phyloP scores from a whole-genome alignment of 495 filamentous ascomycete genomes.

The Aspergillus bertholletiae region DNA sequence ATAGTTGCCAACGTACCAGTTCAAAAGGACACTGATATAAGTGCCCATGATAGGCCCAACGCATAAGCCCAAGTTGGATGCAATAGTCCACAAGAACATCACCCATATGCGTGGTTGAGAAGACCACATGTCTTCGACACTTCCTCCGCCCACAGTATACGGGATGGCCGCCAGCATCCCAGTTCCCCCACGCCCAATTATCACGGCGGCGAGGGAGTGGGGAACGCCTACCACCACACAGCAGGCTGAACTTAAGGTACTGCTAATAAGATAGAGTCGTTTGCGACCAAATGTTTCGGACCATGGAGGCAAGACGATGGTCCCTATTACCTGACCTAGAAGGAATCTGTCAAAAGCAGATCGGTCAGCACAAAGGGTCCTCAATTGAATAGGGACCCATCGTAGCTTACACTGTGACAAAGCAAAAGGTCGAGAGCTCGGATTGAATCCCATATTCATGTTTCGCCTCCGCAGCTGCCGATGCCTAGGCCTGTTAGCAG shows the following conservation, averaged over 20 bases:
- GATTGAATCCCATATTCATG: too few species aligned
- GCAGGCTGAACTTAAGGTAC: conserved; percentile 29
- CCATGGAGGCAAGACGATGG: conserved; percentile 43
- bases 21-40: conserved; percentile 30
- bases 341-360: too few species aligned
- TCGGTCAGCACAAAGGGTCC: too few species aligned
- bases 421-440: too few species aligned
- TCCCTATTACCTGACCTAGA: conserved; percentile 46
- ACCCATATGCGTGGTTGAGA: conserved; percentile 40
- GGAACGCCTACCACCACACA: conserved; percentile 33
- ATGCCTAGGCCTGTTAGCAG: too few species aligned
- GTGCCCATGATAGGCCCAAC: conserved; percentile 42
- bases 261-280: conserved; percentile 37
- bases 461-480: too few species aligned
- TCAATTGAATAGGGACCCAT: too few species aligned
- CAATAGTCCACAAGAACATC: conserved; percentile 38
- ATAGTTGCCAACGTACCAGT: conserved; percentile 23
- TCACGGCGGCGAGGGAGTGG: conserved; percentile 23
- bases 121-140: conserved; percentile 49
- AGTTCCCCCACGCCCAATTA: conserved; percentile 35
- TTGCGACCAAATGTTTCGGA: conserved; percentile 47
- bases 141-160: conserved; percentile 39
- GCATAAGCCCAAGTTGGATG: conserved; percentile 35
- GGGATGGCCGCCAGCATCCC: conserved; percentile 47
- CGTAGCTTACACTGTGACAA: too few species aligned